Percentiles rank a stretch among this genome's conserved stretches.
Conservation (phyloP, 1,139 yeast species). For the Saccharomyces uvarum region DNA sequence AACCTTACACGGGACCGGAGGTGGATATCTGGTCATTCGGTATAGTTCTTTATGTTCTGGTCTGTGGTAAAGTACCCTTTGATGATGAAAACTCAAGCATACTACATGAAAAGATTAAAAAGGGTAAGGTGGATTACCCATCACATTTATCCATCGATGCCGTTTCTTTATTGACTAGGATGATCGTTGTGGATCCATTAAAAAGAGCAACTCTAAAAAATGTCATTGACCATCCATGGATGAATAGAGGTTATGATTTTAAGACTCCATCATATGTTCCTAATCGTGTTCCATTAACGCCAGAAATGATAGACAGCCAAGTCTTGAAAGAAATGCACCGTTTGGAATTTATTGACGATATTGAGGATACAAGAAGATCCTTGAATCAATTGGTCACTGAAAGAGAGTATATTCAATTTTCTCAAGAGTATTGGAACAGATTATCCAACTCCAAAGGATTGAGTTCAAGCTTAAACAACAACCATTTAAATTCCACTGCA, state of each 20-base stretch:
- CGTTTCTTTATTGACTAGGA: constrained; percentile 70
- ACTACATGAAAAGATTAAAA: constrained; percentile 86
- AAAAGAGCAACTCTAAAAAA: constrained; percentile 75
- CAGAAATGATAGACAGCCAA: constrained; percentile 51
- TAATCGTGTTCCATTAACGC: constrained; percentile 64
- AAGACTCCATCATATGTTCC: constrained; percentile 70
- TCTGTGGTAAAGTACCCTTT: constrained; percentile 96
- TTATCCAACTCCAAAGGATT: constrained; percentile 11
- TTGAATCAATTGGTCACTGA: constrained; percentile 56
- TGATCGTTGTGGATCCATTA: constrained; percentile 85
- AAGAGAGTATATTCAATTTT: constrained; percentile 50
- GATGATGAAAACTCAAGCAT: constrained; percentile 93
- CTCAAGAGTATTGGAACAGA: constrained; percentile 23
- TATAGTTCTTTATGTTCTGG: constrained; percentile 85
- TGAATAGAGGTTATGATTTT: constrained; percentile 78
- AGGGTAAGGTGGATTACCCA: constrained; percentile 91
- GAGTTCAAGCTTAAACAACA: constrained; percentile 8
- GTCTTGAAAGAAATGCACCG: constrained; percentile 71
- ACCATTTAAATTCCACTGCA: constrained; percentile 6
- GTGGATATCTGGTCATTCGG: constrained; percentile 99
- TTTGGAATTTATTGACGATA: constrained; percentile 67
- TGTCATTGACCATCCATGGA: constrained; percentile 89
- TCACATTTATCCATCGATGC: constrained; percentile 73
- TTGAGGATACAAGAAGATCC: constrained; percentile 49
- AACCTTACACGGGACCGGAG: constrained; percentile 92